Percentiles rank a stretch among this genome's conserved stretches.
These are phyloP conservation scores for Neurospora pannonica DNA, from an alignment of 495 filamentous ascomycete genomes.

Conservation along the genomic window DNA sequence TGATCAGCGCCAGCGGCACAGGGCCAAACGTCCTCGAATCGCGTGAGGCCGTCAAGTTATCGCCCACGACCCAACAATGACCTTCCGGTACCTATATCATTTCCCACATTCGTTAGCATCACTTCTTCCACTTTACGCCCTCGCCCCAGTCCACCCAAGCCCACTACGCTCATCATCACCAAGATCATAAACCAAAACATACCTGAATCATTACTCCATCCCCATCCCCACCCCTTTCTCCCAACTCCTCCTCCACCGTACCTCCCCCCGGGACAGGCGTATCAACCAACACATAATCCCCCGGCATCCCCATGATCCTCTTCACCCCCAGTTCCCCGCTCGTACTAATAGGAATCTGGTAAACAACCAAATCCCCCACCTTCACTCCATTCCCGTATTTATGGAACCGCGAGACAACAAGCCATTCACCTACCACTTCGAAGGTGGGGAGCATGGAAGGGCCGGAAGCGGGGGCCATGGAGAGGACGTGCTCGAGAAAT, in stretches of 20 bases:
- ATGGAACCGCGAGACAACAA: conserved; percentile 56
- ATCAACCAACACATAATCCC: conserved; percentile 78
- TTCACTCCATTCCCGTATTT: conserved; percentile 56
- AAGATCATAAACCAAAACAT: conserved; percentile 6
- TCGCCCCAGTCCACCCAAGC: too few relatives aligned
- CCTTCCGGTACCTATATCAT: conserved; percentile 65
- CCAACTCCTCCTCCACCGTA: background rate
- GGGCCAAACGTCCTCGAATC: conserved; percentile 85
- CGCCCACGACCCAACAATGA: conserved; percentile 81
- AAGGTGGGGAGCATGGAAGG: conserved; percentile 80
- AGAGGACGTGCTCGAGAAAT: conserved; percentile 43
- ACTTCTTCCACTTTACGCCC: background rate
- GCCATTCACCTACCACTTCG: conserved; percentile 50
- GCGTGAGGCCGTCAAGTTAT: conserved; percentile 72
- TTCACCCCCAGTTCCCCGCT: conserved; percentile 52
- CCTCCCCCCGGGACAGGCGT: conserved; percentile 35
- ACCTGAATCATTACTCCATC: conserved; percentile 69
- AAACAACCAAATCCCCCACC: conserved; percentile 80
- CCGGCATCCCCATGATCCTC: conserved; percentile 75
- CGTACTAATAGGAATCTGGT: conserved; percentile 62
- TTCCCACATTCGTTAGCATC: background rate
- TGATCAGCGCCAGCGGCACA: conserved; percentile 71
- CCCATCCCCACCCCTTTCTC: background rate
- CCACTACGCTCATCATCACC: background rate
- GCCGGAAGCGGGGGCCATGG: conserved; percentile 45